phyloP scores from a whole-genome alignment of 2,329 filamentous ascomycete genomes.

The Calonectria henricotiae region DNA sequence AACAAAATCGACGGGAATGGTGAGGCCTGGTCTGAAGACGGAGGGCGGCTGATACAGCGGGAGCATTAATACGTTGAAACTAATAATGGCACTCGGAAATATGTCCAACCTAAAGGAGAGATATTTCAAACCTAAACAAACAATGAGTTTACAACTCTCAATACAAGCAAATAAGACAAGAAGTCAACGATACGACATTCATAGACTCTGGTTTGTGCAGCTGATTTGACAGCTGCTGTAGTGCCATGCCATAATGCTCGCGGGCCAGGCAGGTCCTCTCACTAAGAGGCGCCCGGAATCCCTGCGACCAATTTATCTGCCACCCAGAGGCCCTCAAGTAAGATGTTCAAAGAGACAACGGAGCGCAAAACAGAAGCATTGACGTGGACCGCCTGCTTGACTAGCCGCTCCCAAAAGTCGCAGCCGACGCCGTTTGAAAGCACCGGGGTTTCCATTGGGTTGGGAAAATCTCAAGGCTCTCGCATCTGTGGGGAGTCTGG shows the following conservation, averaged over 20 bases:
- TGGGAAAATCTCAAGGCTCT: conserved; percentile 6
- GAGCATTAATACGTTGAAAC: conserved; percentile 12
- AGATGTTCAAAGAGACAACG: not conserved
- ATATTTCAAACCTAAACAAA: not conserved
- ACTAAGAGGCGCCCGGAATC: not conserved
- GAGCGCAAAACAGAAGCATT: conserved; percentile 4
- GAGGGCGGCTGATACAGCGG: not conserved
- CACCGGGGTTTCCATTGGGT: not conserved
- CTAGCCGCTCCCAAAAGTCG: conserved; percentile 11
- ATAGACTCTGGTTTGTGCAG: not conserved
- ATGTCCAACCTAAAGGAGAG: too few species aligned
- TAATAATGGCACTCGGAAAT: not conserved
- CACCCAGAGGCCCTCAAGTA: not conserved
- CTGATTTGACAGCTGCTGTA: not conserved
- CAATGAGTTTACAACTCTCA: conserved; percentile 4
- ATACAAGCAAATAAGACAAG: conserved; percentile 4
- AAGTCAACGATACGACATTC: not conserved
- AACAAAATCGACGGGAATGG: not conserved
- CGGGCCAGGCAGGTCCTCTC: not conserved
- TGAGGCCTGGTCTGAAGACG: not conserved
- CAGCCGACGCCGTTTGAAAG: conserved; percentile 1
- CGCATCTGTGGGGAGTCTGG: not conserved
- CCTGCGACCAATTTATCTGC: conserved; percentile 9
- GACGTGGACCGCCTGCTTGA: not conserved
- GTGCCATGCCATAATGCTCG: not conserved